phyloP scores from a whole-genome alignment of 768 basidiomycete species.

The Pilatotrama ljubarskyi region DNA sequence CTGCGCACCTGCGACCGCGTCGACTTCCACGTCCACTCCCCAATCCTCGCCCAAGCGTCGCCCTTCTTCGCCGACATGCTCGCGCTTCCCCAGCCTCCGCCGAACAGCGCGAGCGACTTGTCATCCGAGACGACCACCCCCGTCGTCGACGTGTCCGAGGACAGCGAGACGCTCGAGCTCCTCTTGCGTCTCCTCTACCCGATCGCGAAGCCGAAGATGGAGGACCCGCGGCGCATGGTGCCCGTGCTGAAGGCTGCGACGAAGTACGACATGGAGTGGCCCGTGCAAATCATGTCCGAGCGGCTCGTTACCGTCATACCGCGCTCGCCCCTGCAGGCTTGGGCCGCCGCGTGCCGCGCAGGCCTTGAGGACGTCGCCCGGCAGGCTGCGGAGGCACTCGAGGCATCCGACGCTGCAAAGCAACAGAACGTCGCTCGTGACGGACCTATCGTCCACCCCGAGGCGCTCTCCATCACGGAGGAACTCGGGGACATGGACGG shows the following conservation, averaged over 20 bases:
- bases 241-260: constrained; percentile 27
- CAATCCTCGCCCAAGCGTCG: constrained; percentile 33
- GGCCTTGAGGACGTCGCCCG: constrained; percentile 10
- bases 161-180: constrained; percentile 23
- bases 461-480: not conserved
- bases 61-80: constrained; percentile 35
- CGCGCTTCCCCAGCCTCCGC: constrained; percentile 3
- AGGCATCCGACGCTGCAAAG: too few relatives aligned
- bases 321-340: constrained; percentile 4
- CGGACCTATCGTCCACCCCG: not conserved
- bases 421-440: not conserved
- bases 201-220: constrained; percentile 16
- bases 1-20: constrained; percentile 31
- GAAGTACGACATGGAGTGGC: constrained; percentile 31
- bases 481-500: constrained; percentile 6
- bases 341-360: constrained; percentile 10
- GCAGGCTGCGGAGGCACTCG: not conserved
- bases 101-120: not conserved
- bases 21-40: constrained; percentile 31
- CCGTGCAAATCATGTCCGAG: constrained; percentile 14
- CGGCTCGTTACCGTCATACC: not conserved
- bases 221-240: constrained; percentile 5
- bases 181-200: constrained; percentile 30
- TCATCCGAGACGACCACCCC: not conserved
- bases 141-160: constrained; percentile 21